These are phyloP conservation scores for Ichthyophthirius multifiliis DNA, from an alignment of 169 alveolate genomes.

Conservation along the genomic window DNA sequence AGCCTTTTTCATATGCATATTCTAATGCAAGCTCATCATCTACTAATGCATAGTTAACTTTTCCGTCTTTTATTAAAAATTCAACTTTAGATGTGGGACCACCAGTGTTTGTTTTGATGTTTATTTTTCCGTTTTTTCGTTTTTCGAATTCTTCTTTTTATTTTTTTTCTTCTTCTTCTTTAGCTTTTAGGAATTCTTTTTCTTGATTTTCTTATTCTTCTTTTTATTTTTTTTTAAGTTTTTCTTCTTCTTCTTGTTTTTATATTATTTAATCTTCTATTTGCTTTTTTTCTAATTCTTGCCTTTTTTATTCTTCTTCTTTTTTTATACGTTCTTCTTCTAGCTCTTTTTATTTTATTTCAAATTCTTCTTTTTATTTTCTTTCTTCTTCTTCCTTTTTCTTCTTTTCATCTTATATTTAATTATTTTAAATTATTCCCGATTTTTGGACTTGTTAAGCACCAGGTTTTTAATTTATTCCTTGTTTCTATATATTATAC, in stretches of 20 bases:
- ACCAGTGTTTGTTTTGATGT: not conserved
- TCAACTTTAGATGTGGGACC: not conserved
- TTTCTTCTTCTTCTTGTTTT: not conserved
- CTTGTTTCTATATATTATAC: too few relatives aligned
- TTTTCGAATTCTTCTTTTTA: not conserved
- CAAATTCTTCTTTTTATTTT: not conserved
- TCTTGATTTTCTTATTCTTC: not conserved
- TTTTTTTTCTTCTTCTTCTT: not conserved
- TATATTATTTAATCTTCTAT: not conserved
- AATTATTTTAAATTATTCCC: not conserved
- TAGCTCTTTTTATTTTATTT: not conserved
- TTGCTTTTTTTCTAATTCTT: not conserved
- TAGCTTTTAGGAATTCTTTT: not conserved
- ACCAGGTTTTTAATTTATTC: not conserved
- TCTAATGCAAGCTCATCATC: not conserved
- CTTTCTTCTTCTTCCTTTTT: conserved; percentile 14
- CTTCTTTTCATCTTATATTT: not conserved
- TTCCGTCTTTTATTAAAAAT: not conserved
- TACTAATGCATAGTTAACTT: not conserved
- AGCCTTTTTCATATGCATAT: not conserved
- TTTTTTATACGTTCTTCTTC: not conserved
- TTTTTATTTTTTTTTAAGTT: not conserved
- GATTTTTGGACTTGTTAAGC: not conserved
- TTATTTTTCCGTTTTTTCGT: not conserved
- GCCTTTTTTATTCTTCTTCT: not conserved